Percentiles rank a stretch among this genome's conserved stretches.
These are phyloP conservation scores for Pythium guiyangense DNA, from an alignment of 352 stramenopile species.

Conservation along the genomic window DNA sequence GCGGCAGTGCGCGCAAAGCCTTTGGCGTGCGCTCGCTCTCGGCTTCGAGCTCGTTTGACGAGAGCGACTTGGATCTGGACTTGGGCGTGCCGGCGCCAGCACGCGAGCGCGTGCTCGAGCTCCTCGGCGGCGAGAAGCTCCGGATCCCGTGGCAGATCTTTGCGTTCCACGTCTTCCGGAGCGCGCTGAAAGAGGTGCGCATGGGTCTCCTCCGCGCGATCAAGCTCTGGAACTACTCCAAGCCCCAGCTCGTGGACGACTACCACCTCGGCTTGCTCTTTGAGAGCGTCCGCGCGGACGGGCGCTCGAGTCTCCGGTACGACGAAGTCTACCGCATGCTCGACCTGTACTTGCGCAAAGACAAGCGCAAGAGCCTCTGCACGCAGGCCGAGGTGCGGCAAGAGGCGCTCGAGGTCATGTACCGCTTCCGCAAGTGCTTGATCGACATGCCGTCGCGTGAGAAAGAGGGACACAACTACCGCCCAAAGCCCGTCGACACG, in stretches of 20 bases:
- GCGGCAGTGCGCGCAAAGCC: not conserved
- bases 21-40: conserved; percentile 26
- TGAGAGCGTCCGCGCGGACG: conserved; percentile 66
- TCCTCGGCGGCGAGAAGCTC: conserved; percentile 82
- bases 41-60: conserved; percentile 36
- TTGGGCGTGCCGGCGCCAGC: conserved; percentile 9
- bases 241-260: conserved; percentile 73
- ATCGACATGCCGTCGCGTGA: conserved; percentile 88
- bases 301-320: conserved; percentile 68
- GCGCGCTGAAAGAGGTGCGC: conserved; percentile 68
- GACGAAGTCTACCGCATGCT: conserved; percentile 86
- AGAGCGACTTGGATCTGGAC: conserved; percentile 22
- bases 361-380: conserved; percentile 61
- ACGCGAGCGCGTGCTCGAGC: conserved; percentile 61
- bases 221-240: conserved; percentile 81
- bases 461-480: conserved; percentile 86
- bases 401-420: conserved; percentile 85
- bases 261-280: conserved; percentile 82
- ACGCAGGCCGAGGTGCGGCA: conserved; percentile 70
- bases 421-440: conserved; percentile 82
- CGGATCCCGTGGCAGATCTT: conserved; percentile 72
- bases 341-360: conserved; percentile 77
- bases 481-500: conserved; percentile 82
- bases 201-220: conserved; percentile 67
- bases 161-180: conserved; percentile 64